A percentile compares a stretch with the other conserved stretches of the same genome.
phyloP scores from a whole-genome alignment of 2,329 filamentous ascomycete genomes.

The Exophiala sp. region DNA sequence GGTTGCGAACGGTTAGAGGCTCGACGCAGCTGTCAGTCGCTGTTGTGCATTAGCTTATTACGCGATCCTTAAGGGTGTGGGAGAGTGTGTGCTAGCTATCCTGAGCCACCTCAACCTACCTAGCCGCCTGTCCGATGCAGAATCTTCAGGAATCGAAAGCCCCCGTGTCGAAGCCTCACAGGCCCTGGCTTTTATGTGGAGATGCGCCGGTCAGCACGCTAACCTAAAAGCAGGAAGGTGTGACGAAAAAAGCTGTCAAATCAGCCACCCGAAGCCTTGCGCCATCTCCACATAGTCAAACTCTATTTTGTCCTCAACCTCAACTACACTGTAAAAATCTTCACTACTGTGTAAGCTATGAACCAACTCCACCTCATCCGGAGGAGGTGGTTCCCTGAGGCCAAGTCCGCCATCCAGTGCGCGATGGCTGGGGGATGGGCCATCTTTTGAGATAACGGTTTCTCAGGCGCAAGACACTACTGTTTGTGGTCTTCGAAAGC shows the following conservation, averaged over 20 bases:
- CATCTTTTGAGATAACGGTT: background rate
- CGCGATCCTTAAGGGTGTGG: background rate
- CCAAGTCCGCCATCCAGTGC: no score
- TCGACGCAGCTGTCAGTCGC: background rate
- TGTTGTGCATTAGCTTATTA: constrained; percentile 8
- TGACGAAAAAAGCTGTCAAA: background rate
- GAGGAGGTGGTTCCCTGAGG: background rate
- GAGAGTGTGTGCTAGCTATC: background rate
- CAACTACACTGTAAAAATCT: background rate
- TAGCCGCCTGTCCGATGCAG: background rate
- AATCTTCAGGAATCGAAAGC: background rate
- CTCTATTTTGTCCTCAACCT: constrained; percentile 1
- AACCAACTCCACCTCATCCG: background rate
- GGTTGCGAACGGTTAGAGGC: background rate
- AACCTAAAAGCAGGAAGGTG: background rate
- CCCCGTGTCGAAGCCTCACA: background rate
- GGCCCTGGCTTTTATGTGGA: background rate
- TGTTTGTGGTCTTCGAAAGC: background rate
- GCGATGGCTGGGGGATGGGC: no score
- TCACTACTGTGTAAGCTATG: background rate
- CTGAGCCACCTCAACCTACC: background rate
- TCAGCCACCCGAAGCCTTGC: background rate
- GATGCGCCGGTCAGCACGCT: background rate
- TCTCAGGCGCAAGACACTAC: background rate
- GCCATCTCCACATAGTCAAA: background rate